Conservation (phyloP, 2,329 filamentous ascomycete species). For the Paraphaeosphaeria sporulosa region DNA sequence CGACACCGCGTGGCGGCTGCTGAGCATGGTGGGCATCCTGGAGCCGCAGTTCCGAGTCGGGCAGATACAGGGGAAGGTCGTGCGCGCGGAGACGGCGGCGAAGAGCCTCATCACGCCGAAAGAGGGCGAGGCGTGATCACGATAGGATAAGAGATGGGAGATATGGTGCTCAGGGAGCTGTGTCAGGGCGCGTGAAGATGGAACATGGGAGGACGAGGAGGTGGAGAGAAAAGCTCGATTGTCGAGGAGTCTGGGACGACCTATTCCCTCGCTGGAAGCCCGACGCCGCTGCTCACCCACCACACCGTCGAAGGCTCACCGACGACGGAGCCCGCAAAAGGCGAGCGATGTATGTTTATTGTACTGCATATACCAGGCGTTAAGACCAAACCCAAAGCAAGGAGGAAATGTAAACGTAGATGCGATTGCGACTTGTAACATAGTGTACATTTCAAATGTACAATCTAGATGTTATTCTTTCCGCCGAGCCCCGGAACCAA, state of each 20-base stretch:
- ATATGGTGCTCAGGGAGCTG: no score
- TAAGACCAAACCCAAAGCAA: background rate
- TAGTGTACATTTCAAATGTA: conserved; percentile 2
- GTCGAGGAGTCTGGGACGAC: background rate
- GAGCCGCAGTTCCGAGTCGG: conserved; percentile 47
- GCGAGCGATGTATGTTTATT: background rate
- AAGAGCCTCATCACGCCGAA: conserved; percentile 34
- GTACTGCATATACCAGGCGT: conserved; percentile 8
- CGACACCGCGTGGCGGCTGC: conserved; percentile 84
- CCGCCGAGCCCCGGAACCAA: background rate
- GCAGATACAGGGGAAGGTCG: conserved; percentile 41
- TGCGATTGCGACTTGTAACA: background rate
- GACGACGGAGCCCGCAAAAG: background rate
- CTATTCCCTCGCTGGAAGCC: background rate
- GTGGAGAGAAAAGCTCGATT: background rate
- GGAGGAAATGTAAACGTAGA: background rate
- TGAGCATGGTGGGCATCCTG: conserved; percentile 71
- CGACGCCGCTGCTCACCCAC: background rate
- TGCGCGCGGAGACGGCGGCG: conserved; percentile 39
- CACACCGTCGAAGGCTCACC: background rate
- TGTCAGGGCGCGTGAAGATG: background rate
- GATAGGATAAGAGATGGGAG: no score
- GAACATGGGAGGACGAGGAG: background rate
- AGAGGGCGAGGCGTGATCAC: no score
- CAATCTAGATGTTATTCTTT: background rate